Evolutionary conservation across 345 rosid genomes (phyloP).

Genomic region (Ailanthus altissimus): DNA sequence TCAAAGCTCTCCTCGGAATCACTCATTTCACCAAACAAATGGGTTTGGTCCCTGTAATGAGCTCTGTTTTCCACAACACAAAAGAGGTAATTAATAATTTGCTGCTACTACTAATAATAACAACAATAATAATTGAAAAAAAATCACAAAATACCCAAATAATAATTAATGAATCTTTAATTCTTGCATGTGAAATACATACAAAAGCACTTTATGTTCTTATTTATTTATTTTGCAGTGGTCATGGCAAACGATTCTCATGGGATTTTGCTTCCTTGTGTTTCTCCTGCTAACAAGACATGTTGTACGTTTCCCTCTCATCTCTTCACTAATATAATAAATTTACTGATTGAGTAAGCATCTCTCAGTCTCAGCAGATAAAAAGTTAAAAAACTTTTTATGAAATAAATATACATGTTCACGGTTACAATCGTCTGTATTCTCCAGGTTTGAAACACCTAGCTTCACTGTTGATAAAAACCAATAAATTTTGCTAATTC

Average conservation of each 20-base stretch:
- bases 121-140: too few relatives aligned
- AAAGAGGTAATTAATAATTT: slow-evolving; percentile 52
- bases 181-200: neutral
- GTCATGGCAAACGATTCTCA: slow-evolving; percentile 94
- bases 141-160: neutral
- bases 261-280: slow-evolving; percentile 83
- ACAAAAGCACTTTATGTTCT: neutral
- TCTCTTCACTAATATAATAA: neutral
- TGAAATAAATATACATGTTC: too few relatives aligned
- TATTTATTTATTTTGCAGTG: too few relatives aligned
- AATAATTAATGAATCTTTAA: neutral
- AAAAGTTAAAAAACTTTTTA: too few relatives aligned
- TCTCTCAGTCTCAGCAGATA: too few relatives aligned
- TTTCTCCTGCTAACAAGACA: slow-evolving; percentile 71
- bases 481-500: neutral
- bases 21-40: slow-evolving; percentile 83
- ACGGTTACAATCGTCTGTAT: slow-evolving; percentile 15
- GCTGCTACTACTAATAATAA: neutral
- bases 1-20: slow-evolving; percentile 87
- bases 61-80: slow-evolving; percentile 71
- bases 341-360: too few relatives aligned
- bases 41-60: slow-evolving; percentile 78
- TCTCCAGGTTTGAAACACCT: slow-evolving; percentile 11
- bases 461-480: too few relatives aligned
- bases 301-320: slow-evolving; percentile 53